Base-by-base conservation (phyloP, 2,329 filamentous ascomycete genomes). In the Lachnellula arida region DNA sequence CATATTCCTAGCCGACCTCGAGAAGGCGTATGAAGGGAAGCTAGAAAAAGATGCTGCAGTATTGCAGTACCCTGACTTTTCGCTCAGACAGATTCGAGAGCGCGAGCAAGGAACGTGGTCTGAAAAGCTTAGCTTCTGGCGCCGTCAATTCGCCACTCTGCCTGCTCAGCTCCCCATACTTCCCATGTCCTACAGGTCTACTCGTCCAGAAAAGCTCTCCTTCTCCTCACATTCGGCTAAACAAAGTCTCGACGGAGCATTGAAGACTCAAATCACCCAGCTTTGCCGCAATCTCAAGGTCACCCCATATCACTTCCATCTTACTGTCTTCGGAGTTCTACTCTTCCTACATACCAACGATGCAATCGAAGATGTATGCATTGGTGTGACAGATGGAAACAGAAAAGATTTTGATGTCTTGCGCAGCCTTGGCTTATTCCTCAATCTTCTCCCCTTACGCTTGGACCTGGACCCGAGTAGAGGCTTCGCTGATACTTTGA, bases 361-460 rank as follows among this genome's bases (percentile, higher is more conserved):
- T 19, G 19, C 19, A 19, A 49, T 69, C 1, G 69, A 74, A 2
- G 71, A 76, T 22, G 54, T 80, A 42, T 68, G 65, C 49, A 76
- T 81, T 50, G 79, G 78, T 3, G 68, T 79, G 12, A 72, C 71
- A 0, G 76, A 81, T 60, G 74, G 73, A 1, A 74, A 73, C 49
- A 66, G 74, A 2, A 59, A 49, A 0, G 72, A 77, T 1, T 55
- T 54, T 9, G 58, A 68, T 1, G 51, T 70, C 2, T 55, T 65
- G 9, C 54, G 62, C 1, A 77, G 65, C 3, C 63, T 81, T 1
- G 80, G 80, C 1, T 64, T 73, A 34, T 75, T 76, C 43, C 55
- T 81, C 3, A 81, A 82, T 54, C 62, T 81, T 0, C 64, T 82
- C 0, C 73, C 79, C 1, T 43, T 81, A 1, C 68, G 70, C 0